A percentile compares a stretch with the other conserved stretches of the same genome.
Conservation (phyloP, 1,284 basidiomycete species). For the Ganoderma sinense region DNA sequence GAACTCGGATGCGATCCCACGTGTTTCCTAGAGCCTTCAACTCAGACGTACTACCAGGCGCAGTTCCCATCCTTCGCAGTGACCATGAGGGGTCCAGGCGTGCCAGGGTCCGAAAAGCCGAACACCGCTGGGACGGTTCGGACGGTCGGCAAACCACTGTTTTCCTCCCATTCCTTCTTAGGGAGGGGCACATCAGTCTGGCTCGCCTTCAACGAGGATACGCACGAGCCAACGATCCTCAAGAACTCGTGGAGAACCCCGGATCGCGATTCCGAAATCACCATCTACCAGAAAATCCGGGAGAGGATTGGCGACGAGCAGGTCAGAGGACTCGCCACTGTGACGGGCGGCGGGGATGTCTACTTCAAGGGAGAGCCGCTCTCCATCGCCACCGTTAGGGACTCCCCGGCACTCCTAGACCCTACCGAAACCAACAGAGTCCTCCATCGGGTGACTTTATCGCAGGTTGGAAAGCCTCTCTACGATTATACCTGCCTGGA, state of each 20-base stretch:
- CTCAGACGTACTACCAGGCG: neutral
- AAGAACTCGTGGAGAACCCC: neutral
- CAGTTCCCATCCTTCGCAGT: neutral
- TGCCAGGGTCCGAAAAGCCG: neutral
- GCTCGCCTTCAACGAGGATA: neutral
- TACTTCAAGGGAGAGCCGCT: neutral
- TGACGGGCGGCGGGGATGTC: neutral
- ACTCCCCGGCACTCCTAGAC: no score
- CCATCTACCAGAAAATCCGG: neutral
- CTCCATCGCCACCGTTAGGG: neutral
- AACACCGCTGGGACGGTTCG: neutral
- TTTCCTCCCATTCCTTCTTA: neutral
- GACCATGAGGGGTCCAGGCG: neutral
- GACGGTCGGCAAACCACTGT: neutral
- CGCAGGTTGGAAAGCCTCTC: neutral
- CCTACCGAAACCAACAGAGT: neutral
- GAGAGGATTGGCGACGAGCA: neutral
- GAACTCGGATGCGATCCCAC: neutral
- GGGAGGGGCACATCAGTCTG: neutral
- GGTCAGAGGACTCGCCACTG: neutral
- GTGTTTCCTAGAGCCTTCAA: neutral
- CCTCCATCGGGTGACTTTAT: neutral
- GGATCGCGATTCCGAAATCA: neutral
- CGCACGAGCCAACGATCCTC: neutral
- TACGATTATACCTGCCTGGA: neutral